Conservation (phyloP, 805 yeast genomes). For the Suhomyces faveliae region DNA sequence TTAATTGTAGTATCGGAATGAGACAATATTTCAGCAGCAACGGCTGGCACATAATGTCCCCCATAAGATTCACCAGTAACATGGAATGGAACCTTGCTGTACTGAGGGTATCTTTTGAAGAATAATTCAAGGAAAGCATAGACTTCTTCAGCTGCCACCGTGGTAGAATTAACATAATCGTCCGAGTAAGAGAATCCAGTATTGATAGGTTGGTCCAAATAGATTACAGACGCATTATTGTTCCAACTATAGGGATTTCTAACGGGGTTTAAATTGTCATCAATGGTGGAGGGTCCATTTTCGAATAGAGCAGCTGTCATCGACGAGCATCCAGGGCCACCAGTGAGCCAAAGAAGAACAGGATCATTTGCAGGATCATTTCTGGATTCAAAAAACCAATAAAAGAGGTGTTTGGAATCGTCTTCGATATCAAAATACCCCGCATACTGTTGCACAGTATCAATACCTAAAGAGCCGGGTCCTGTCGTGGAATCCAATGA, state of each 20-base stretch:
- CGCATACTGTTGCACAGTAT: constrained; percentile 36
- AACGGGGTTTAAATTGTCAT: neutral
- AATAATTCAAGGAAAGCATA: neutral
- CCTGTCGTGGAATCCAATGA: neutral
- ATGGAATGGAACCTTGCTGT: neutral
- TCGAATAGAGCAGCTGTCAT: neutral
- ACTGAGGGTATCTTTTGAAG: neutral
- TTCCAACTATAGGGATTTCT: neutral
- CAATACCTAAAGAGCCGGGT: constrained; percentile 27
- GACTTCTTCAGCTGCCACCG: neutral
- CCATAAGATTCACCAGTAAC: neutral
- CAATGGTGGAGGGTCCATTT: neutral
- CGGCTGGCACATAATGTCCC: neutral
- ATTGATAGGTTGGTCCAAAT: neutral
- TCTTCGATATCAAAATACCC: constrained; percentile 37
- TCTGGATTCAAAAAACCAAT: constrained; percentile 32
- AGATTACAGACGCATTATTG: neutral
- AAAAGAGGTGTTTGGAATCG: constrained; percentile 27
- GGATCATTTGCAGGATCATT: constrained; percentile 18
- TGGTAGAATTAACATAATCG: neutral
- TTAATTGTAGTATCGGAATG: neutral
- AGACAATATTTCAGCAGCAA: neutral
- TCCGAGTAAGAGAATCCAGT: neutral
- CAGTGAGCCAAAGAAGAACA: neutral
- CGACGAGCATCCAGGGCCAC: neutral